phyloP scores from a whole-genome alignment of 2,329 filamentous ascomycete genomes.

The Fonsecaea erecta region DNA sequence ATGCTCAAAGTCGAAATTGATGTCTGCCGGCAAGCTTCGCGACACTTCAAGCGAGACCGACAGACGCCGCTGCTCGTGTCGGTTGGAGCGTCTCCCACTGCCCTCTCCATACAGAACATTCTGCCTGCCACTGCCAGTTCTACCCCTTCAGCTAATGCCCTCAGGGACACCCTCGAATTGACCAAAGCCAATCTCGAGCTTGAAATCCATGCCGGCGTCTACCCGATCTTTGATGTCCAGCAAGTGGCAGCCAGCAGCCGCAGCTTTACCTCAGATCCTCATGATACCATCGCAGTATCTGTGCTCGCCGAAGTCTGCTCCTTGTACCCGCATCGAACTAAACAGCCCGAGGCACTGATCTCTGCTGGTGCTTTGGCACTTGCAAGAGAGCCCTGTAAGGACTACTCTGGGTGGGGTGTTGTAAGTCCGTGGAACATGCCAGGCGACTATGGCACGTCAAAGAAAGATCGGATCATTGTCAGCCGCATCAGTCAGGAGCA shows the following conservation, averaged over 20 bases:
- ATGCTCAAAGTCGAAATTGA: constrained; percentile 65
- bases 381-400: constrained; percentile 72
- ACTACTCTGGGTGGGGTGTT: constrained; percentile 73
- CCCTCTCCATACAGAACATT: constrained; percentile 68
- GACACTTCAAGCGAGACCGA: constrained; percentile 33
- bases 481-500: constrained; percentile 78
- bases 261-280: constrained; percentile 41
- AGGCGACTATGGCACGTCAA: constrained; percentile 44
- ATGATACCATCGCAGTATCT: constrained; percentile 66
- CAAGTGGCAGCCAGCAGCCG: constrained; percentile 74
- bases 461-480: constrained; percentile 66
- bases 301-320: constrained; percentile 74
- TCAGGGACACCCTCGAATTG: constrained; percentile 30
- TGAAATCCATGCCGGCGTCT: constrained; percentile 77
- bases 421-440: constrained; percentile 62
- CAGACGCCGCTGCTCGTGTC: constrained; percentile 60
- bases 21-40: constrained; percentile 45
- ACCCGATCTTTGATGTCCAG: constrained; percentile 76
- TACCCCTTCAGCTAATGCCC: constrained; percentile 26
- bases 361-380: constrained; percentile 72
- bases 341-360: constrained; percentile 67
- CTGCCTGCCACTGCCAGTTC: constrained; percentile 41
- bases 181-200: constrained; percentile 53
- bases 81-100: constrained; percentile 77
- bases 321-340: constrained; percentile 62